phyloP scores from a whole-genome alignment of 2,329 filamentous ascomycete genomes.

The Lachnellula cervina region DNA sequence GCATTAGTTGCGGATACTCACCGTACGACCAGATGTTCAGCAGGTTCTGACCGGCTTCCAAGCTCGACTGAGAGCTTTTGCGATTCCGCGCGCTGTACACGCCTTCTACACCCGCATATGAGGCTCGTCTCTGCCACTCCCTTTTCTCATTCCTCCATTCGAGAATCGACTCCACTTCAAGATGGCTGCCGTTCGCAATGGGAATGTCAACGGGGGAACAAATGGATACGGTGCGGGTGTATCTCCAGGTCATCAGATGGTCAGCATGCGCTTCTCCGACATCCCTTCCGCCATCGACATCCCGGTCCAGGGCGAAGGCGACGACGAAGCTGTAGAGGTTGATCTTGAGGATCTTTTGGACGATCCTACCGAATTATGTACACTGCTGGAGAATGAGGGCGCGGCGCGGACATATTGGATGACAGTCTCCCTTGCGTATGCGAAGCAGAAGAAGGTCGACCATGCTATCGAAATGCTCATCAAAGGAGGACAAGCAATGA shows the following conservation, averaged over 20 bases:
- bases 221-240: conserved; percentile 22
- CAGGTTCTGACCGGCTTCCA: not conserved
- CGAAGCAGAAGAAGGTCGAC: conserved; percentile 90
- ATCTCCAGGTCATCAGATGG: conserved; percentile 19
- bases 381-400: conserved; percentile 88
- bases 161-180: not conserved
- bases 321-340: conserved; percentile 76
- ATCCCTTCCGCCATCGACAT: conserved; percentile 63
- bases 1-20: too few relatives aligned
- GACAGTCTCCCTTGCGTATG: conserved; percentile 93
- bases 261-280: conserved; percentile 52
- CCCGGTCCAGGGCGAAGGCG: conserved; percentile 60
- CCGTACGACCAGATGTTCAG: too few relatives aligned
- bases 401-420: conserved; percentile 94
- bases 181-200: conserved; percentile 26
- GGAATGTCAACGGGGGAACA: conserved; percentile 23
- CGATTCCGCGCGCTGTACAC: not conserved
- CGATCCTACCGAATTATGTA: conserved; percentile 92
- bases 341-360: conserved; percentile 87
- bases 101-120: not conserved
- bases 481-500: conserved; percentile 57
- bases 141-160: not conserved
- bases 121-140: not conserved
- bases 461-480: conserved; percentile 71
- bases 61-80: not conserved